phyloP scores from a whole-genome alignment of 305 asterid species.

The Fraxinus velutina region DNA sequence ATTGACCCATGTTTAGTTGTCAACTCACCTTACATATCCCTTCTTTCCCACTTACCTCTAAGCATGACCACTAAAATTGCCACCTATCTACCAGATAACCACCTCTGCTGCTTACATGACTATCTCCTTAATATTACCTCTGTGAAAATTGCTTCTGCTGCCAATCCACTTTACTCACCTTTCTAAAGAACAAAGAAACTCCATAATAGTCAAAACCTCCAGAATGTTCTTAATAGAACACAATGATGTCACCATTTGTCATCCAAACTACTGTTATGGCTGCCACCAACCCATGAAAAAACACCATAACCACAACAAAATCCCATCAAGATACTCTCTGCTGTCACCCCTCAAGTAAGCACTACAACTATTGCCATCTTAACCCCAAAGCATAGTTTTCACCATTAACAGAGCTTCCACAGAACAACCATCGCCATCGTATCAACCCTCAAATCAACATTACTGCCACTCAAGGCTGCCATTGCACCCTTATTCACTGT shows the following conservation, averaged over 20 bases:
- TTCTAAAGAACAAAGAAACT: background rate
- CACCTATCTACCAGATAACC: background rate
- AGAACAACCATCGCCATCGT: slow-evolving; percentile 6
- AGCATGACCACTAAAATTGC: background rate
- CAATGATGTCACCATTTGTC: background rate
- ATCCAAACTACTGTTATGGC: background rate
- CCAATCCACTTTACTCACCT: background rate
- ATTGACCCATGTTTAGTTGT: background rate
- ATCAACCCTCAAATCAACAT: slow-evolving; percentile 2
- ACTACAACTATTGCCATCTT: slow-evolving; percentile 1
- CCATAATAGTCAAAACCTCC: background rate
- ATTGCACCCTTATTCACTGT: background rate
- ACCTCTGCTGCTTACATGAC: background rate
- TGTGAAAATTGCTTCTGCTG: background rate
- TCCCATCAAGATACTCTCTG: background rate
- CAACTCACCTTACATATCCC: background rate
- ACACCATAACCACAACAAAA: background rate
- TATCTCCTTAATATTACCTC: background rate
- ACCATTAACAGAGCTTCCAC: background rate
- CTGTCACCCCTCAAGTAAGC: slow-evolving; percentile 1
- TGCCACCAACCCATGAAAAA: background rate
- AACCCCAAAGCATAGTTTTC: background rate
- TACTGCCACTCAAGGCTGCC: background rate
- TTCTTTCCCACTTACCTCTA: background rate
- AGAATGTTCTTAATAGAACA: background rate